Conservation (phyloP, 2,329 filamentous ascomycete genomes). For the Penicillium sp. region DNA sequence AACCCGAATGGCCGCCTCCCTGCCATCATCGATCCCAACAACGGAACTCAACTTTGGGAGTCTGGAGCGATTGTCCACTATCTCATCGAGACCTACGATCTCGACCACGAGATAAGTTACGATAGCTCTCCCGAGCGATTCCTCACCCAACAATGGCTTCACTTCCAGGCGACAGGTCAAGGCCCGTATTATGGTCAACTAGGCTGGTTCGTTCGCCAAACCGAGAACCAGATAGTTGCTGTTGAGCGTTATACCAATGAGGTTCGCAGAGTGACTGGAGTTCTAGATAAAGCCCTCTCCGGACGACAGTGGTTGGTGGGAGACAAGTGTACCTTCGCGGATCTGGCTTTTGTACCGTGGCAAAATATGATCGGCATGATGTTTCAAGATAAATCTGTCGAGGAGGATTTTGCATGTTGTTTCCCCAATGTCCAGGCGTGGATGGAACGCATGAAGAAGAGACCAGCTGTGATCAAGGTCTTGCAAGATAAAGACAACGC, state of each 20-base stretch:
- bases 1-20: conserved; percentile 32
- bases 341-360: conserved; percentile 46
- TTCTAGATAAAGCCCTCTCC: conserved; percentile 44
- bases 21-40: conserved; percentile 33
- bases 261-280: conserved; percentile 45
- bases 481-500: too few species aligned
- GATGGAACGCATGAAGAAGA: too few species aligned
- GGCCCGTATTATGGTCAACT: conserved; percentile 50
- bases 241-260: conserved; percentile 48
- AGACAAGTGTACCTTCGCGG: conserved; percentile 45
- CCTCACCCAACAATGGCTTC: conserved; percentile 40
- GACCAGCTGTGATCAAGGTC: too few species aligned
- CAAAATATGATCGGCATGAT: not conserved
- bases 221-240: conserved; percentile 45
- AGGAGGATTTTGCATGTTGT: too few species aligned
- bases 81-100: conserved; percentile 45
- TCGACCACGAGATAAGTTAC: conserved; percentile 34
- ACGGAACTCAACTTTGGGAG: conserved; percentile 39
- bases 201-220: conserved; percentile 44
- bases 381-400: too few species aligned
- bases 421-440: too few species aligned
- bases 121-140: conserved; percentile 23
- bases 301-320: conserved; percentile 44
- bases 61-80: conserved; percentile 45
- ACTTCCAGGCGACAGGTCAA: conserved; percentile 38